Base-by-base conservation (phyloP, 2,329 filamentous ascomycete genomes). In the Colletotrichum sp. region DNA sequence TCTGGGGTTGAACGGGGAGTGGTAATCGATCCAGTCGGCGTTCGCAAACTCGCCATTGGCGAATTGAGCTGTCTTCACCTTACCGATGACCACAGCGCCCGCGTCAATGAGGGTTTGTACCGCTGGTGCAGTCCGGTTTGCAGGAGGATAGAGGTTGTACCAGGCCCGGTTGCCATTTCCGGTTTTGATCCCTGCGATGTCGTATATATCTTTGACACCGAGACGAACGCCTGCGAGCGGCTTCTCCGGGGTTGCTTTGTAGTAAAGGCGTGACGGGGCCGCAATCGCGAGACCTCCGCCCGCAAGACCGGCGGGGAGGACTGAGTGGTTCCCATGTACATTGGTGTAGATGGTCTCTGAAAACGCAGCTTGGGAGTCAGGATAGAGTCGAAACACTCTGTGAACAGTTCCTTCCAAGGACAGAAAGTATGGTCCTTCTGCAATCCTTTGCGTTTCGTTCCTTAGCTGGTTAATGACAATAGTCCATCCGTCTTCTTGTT, bases 241-340 rank as follows among this genome's bases (percentile, higher is more conserved):
- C 78, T 90, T 87, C 24, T 86, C 83, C 0, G 79, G 78, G 1
- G 88, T 89, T 60, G 84, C 86, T 5, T 84, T 86, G 80, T 85
- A 90, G 82, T 92, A 92, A 0, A 93, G 83, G 6, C 91, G 87
- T 6, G 90, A 92, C 3, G 91, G 90, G 0, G 93, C 91, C 78
- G 36, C 85, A 9, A 87, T 78, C 26, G 78, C 75, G 3, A 79
- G 70, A 3, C 67, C 57, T 18, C 72, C 75, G 4, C 76, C 77
- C 15, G 72, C 52, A 4, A 77, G 9, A 13, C 77, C 77, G 9
- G 75, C 75, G 1, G 77, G 71, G 10, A 77, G 69, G 1, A 76
- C 75, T 4, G 66, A 28, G 24, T 74, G 64, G 4, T 36, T 57
- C 3, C 72, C 72, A 36, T 69, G 52, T 1, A 9, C 30, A 6